Conservation (phyloP, 768 basidiomycete genomes). For the Pleurotus salmoneostramineus region DNA sequence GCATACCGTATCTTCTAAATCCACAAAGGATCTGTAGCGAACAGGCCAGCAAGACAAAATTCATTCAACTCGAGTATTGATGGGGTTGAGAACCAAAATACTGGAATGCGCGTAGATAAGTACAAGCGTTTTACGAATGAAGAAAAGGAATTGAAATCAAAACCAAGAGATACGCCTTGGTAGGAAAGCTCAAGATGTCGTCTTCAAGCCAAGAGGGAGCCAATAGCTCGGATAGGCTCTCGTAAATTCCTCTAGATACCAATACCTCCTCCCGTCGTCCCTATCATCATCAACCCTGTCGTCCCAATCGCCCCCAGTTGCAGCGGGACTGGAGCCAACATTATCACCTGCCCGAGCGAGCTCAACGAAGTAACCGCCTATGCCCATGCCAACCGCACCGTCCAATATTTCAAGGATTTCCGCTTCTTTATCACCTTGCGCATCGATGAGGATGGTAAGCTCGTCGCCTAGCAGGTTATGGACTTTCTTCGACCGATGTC, state of each 20-base stretch:
- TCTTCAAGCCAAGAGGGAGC: constrained; percentile 5
- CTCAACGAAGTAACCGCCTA: constrained; percentile 60
- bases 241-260: constrained; percentile 59
- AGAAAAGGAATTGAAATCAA: too few species aligned
- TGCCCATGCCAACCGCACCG: constrained; percentile 42
- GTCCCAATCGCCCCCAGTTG: constrained; percentile 12
- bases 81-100: too few species aligned
- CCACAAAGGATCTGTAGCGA: too few species aligned
- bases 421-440: constrained; percentile 32
- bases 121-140: too few species aligned
- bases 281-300: constrained; percentile 18
- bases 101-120: too few species aligned
- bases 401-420: constrained; percentile 26
- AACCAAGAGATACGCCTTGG: too few species aligned
- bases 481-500: constrained; percentile 18
- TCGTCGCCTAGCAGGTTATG: constrained; percentile 46
- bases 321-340: constrained; percentile 3
- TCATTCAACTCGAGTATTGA: too few species aligned
- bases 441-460: constrained; percentile 49
- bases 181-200: background rate
- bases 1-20: too few species aligned
- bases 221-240: constrained; percentile 53
- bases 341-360: constrained; percentile 32
- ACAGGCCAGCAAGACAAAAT: too few species aligned
- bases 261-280: constrained; percentile 28